Evolutionary conservation across 352 stramenopile species (phyloP).

Genomic region (Peronospora belbahrii): DNA sequence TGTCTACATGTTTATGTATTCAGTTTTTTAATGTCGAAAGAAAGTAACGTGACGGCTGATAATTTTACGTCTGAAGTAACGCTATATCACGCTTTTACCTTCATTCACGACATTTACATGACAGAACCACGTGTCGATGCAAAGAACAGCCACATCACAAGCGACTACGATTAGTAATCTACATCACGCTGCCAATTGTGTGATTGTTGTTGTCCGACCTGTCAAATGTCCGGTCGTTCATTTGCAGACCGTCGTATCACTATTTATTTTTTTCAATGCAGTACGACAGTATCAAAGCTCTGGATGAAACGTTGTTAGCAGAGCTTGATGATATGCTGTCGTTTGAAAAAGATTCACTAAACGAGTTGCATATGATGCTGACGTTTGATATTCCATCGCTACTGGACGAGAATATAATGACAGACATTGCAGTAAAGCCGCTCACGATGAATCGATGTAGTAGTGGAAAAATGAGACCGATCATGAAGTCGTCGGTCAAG

Average conservation of each 20-base stretch:
- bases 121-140: too few species aligned
- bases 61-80: too few species aligned
- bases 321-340: conserved; percentile 28
- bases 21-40: too few species aligned
- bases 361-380: conserved; percentile 16
- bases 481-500: conserved; percentile 1
- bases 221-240: too few species aligned
- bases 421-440: background rate
- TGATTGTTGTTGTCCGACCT: too few species aligned
- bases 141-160: too few species aligned
- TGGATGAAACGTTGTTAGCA: conserved; percentile 25
- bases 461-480: conserved; percentile 1
- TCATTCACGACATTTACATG: too few species aligned
- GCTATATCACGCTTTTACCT: too few species aligned
- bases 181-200: too few species aligned
- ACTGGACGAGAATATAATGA: background rate
- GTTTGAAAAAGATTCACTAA: conserved; percentile 6
- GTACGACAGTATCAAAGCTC: conserved; percentile 3
- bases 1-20: too few species aligned
- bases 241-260: background rate
- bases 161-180: too few species aligned
- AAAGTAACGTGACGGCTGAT: too few species aligned
- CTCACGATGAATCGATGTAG: conserved; percentile 1
- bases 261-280: conserved; percentile 10
- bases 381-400: conserved; percentile 5